Conservation (phyloP, 2,329 filamentous ascomycete species). For the Penicillium thymicola region DNA sequence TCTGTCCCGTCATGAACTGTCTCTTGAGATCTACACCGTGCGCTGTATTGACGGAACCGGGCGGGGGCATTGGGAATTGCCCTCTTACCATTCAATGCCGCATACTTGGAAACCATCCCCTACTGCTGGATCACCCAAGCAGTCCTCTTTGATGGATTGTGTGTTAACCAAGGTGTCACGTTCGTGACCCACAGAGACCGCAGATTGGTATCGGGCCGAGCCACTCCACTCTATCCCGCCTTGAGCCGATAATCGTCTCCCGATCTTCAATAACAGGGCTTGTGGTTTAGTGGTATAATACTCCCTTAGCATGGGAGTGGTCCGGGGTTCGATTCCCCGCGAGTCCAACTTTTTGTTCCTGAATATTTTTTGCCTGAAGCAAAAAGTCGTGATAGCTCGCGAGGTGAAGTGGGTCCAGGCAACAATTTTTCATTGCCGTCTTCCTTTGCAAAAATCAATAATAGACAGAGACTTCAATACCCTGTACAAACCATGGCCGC, state of each 20-base stretch:
- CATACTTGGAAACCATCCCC: conserved; percentile 25
- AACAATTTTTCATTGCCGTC: neutral
- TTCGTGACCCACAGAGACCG: neutral
- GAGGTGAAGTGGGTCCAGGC: neutral
- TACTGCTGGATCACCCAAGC: neutral
- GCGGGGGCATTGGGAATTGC: conserved; percentile 8
- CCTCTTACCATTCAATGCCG: conserved; percentile 9
- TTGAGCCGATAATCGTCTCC: neutral
- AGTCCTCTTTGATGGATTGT: conserved; percentile 26
- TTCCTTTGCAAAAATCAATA: neutral
- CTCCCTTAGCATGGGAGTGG: conserved; percentile 49
- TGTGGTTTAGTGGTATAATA: conserved; percentile 51
- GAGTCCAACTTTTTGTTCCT: conserved; percentile 37
- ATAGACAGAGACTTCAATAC: conserved; percentile 4
- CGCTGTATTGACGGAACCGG: conserved; percentile 17
- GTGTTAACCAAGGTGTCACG: conserved; percentile 7
- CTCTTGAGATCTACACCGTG: conserved; percentile 20
- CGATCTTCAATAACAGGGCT: conserved; percentile 21
- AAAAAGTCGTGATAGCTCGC: neutral
- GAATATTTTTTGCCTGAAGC: neutral
- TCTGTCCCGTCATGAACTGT: conserved; percentile 28
- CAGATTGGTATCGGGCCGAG: conserved; percentile 3
- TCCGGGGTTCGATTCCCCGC: conserved; percentile 51
- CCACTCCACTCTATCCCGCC: conserved; percentile 1
- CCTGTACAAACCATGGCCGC: neutral